Percentiles rank a stretch among this genome's conserved stretches.
Evolutionary conservation across 192 early-diverging fungal species (phyloP).

Genomic region (Podila verticillata): DNA sequence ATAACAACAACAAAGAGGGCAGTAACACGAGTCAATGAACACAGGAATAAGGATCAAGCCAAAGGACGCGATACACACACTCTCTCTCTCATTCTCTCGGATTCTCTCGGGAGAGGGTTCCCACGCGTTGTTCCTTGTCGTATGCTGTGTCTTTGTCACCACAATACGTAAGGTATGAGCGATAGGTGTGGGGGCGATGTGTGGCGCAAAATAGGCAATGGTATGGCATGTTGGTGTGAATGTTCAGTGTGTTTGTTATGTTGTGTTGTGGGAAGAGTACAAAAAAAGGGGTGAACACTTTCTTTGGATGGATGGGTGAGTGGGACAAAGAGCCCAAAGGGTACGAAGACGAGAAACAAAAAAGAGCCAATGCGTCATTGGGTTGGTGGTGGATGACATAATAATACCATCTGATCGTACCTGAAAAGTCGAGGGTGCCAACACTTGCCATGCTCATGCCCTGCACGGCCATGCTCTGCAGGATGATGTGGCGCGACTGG

Average conservation of each 20-base stretch:
- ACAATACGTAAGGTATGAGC: too few species aligned
- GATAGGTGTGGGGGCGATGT: too few species aligned
- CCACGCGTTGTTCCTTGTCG: too few species aligned
- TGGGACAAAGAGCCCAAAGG: not conserved
- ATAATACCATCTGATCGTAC: conserved; percentile 1
- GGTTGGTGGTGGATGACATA: not conserved
- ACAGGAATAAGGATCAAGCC: not conserved
- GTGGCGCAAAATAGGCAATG: too few species aligned
- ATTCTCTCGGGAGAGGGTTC: too few species aligned
- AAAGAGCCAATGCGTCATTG: not conserved
- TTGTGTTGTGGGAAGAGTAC: too few species aligned
- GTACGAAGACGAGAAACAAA: conserved; percentile 9
- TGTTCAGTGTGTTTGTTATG: too few species aligned
- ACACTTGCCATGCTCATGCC: conserved; percentile 7
- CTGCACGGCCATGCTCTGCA: conserved; percentile 32
- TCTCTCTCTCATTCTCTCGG: too few species aligned
- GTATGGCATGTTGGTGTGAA: too few species aligned
- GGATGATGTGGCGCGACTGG: conserved; percentile 29
- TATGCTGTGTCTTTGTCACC: too few species aligned
- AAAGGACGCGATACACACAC: too few species aligned
- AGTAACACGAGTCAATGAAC: conserved; percentile 1
- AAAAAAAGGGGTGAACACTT: not conserved
- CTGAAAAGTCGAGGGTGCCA: conserved; percentile 3
- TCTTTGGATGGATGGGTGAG: not conserved
- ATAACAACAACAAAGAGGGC: not conserved